phyloP scores from a whole-genome alignment of 306 rosid genomes.

The Rosa multiflora region DNA sequence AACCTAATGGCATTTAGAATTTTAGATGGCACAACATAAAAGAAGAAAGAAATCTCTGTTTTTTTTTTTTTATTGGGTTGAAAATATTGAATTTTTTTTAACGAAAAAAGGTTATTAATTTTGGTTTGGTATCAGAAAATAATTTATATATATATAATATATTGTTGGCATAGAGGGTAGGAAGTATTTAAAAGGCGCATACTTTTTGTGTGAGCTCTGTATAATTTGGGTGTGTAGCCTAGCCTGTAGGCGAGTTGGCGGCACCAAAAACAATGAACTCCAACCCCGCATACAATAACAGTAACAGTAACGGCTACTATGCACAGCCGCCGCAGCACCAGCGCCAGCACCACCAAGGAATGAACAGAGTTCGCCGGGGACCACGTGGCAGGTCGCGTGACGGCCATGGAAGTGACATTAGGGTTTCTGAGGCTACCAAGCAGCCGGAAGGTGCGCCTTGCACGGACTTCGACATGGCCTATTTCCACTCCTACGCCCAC shows the following conservation, averaged over 20 bases:
- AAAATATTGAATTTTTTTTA: no score
- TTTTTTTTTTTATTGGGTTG: no score
- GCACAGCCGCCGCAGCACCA: neutral
- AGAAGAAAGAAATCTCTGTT: no score
- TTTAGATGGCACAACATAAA: no score
- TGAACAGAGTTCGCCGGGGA: conserved; percentile 62
- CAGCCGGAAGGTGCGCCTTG: conserved; percentile 46
- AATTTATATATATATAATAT: no score
- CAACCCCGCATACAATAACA: conserved; percentile 23
- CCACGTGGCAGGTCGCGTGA: conserved; percentile 58
- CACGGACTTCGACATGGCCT: conserved; percentile 92
- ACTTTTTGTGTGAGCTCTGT: neutral
- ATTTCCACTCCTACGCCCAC: conserved; percentile 90
- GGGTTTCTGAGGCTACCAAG: conserved; percentile 62
- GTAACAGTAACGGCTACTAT: conserved; percentile 39
- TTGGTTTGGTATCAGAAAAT: no score
- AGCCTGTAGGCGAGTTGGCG: neutral
- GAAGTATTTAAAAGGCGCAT: no score
- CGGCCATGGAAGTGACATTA: conserved; percentile 30
- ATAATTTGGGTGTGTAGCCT: neutral
- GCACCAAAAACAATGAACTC: conserved; percentile 36
- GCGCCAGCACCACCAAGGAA: conserved; percentile 24
- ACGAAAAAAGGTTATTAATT: no score
- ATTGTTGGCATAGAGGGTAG: no score
- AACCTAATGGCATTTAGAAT: no score